Conservation (phyloP, 129 eudicot species). For the Centaurea solstitialis region DNA sequence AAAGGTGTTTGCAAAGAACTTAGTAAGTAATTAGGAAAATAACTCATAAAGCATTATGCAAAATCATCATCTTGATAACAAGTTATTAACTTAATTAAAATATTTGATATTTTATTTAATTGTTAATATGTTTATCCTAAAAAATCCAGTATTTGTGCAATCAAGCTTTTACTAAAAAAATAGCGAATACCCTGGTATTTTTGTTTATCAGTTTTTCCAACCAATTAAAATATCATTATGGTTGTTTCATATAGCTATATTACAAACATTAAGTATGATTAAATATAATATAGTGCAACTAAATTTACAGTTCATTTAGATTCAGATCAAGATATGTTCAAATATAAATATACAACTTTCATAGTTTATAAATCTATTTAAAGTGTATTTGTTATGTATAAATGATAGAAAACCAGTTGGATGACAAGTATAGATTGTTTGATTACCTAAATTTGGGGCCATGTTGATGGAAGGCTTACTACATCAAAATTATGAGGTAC, state of each 20-base stretch:
- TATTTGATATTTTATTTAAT: background rate
- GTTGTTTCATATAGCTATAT: background rate
- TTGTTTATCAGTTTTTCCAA: background rate
- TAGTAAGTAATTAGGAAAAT: background rate
- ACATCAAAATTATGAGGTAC: slow-evolving; percentile 24
- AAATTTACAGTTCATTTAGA: background rate
- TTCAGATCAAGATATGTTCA: background rate
- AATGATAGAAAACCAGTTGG: background rate
- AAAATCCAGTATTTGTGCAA: background rate
- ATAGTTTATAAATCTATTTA: background rate
- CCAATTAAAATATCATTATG: background rate
- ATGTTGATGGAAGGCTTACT: slow-evolving; percentile 42
- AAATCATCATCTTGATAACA: background rate
- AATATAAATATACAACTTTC: background rate
- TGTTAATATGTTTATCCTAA: background rate
- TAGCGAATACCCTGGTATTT: background rate
- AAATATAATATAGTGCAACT: background rate
- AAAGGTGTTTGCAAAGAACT: background rate
- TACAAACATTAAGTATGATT: background rate
- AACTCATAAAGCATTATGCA: background rate
- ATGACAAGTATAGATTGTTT: background rate
- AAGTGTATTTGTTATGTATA: background rate
- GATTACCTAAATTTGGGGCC: slow-evolving; percentile 39
- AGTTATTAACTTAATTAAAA: background rate
- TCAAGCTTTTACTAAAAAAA: background rate